Base-by-base conservation (phyloP, 306 rosid species). In the Lotus japonicus region DNA sequence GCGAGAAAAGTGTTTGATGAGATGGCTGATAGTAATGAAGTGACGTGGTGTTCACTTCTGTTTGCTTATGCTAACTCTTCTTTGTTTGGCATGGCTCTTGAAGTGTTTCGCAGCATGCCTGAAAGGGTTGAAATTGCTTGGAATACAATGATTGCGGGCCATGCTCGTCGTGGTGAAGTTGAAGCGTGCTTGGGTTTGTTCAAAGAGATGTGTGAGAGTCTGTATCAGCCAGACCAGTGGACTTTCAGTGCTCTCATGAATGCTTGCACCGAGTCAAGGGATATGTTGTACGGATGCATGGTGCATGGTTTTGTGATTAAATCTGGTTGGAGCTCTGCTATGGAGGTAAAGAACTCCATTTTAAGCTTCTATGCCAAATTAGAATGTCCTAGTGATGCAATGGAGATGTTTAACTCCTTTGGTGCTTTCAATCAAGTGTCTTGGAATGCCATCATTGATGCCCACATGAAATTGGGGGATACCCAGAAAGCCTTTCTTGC, bases 361-460 rank as follows among this genome's bases (percentile, higher is more conserved):
- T 80, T 88, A 38, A 88, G 91, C 74, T 86, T 88, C 58, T 91
- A 86, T 76, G 81, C 89, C 38, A 79, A 82, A 52, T 49, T 83
- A 60, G 92, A 88, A 48, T 66, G 85, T 77, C 84, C 43, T 4
- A 56, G 39, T 39, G 87, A 83, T 79, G 88, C 71, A 38, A 76
- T 73, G 62, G 84, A 58, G 71, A 80, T 81, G 42, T 79, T 84
- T 61, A 71, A 84, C 39, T 86, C 90, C 53, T 56, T 70, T 79
- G 80, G 73, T 13, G 57, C 51, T 45, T 77, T 61, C 18, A 86
- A 81, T 62, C 90, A 83, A 66, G 92, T 88, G 52, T 88, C 97
- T 6, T 86, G 92, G 90, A 91, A 91, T 76, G 90, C 91, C 10
- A 81, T 91, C 72, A 79, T 88, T 60, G 91, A 88, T 83, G 85